Evolutionary conservation across 2,329 filamentous ascomycete species (phyloP).

Genomic region (Aphanocladium album): DNA sequence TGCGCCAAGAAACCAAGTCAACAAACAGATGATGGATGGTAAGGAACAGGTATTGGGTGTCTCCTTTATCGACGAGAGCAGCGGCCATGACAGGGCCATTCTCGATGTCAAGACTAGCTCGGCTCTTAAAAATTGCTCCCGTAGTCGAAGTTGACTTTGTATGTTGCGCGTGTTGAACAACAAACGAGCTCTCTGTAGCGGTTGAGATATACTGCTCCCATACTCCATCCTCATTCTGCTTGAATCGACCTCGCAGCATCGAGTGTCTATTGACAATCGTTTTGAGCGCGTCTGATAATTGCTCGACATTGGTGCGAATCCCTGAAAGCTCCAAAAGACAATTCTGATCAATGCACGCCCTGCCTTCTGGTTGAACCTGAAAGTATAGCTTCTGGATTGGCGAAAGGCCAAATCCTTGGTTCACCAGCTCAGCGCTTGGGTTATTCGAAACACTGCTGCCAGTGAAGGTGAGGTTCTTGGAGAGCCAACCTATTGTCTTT

Average conservation of each 20-base stretch:
- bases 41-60: constrained; percentile 14
- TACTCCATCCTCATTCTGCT: background rate
- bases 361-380: background rate
- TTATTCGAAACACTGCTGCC: no score
- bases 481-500: constrained; percentile 11
- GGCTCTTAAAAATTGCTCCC: background rate
- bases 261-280: constrained; percentile 26
- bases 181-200: background rate
- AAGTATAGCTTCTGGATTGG: background rate
- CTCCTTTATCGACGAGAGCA: no score
- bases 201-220: constrained; percentile 19
- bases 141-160: no score
- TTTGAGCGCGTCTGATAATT: constrained; percentile 20
- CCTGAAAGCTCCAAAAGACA: constrained; percentile 31
- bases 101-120: background rate
- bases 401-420: background rate
- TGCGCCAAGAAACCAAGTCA: constrained; percentile 38
- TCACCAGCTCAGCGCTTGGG: background rate
- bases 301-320: background rate
- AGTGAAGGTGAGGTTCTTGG: no score
- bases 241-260: constrained; percentile 33
- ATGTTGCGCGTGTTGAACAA: no score
- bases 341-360: constrained; percentile 39
- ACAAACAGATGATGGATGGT: constrained; percentile 29
- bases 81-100: no score